Conservation (phyloP, 495 filamentous ascomycete genomes). For the Daldinia concentrica region DNA sequence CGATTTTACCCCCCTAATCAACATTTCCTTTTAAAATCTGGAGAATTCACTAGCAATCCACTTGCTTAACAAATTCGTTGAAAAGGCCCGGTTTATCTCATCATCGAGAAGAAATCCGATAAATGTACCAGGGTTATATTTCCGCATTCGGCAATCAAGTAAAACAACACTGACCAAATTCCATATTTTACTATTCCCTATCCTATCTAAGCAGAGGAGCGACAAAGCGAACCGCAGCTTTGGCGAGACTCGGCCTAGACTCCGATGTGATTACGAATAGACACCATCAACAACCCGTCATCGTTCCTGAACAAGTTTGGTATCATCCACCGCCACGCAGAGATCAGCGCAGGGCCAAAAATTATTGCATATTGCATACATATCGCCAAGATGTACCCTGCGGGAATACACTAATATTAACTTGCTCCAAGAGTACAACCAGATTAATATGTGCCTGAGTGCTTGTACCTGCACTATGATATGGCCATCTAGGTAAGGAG, state of each 20-base stretch:
- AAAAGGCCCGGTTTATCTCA: not conserved
- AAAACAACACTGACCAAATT: slow-evolving; percentile 8
- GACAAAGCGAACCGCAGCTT: slow-evolving; percentile 20
- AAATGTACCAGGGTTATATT: not conserved
- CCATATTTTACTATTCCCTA: slow-evolving; percentile 1
- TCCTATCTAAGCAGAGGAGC: not conserved
- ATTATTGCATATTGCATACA: slow-evolving; percentile 17
- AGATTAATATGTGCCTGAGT: slow-evolving; percentile 21
- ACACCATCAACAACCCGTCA: slow-evolving; percentile 37
- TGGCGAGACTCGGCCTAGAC: slow-evolving; percentile 23
- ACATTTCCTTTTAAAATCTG: not conserved
- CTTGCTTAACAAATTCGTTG: not conserved
- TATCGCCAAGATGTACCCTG: slow-evolving; percentile 32
- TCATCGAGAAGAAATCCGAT: not conserved
- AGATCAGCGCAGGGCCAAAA: slow-evolving; percentile 35
- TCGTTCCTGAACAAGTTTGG: slow-evolving; percentile 33
- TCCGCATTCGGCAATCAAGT: slow-evolving; percentile 23
- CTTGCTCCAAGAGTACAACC: not conserved
- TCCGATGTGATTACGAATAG: slow-evolving; percentile 30
- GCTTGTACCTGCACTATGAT: slow-evolving; percentile 4
- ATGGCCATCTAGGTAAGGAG: not conserved
- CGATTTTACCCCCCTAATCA: not conserved
- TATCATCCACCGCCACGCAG: slow-evolving; percentile 34
- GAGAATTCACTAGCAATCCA: not conserved
- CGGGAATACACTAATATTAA: slow-evolving; percentile 14